Conservation (phyloP, 1,284 basidiomycete species). For the Cutaneotrichosporon cyanovorans region DNA sequence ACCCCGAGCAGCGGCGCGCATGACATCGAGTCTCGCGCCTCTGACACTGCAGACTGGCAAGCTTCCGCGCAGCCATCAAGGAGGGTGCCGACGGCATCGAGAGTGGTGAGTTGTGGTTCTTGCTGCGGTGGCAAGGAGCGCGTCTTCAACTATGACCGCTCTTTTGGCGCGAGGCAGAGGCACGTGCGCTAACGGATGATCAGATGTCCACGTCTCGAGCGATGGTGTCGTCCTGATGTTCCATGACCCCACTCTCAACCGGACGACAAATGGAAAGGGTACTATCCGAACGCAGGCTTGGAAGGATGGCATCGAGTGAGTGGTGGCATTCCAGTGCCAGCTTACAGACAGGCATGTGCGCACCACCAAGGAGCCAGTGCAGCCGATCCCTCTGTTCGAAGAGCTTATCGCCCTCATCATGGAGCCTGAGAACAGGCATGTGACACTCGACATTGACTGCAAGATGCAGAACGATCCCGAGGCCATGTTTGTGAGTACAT, state of each 20-base stretch:
- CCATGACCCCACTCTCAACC: constrained; percentile 68
- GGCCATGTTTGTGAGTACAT: constrained; percentile 59
- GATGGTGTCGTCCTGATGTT: constrained; percentile 94
- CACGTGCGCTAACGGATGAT: neutral
- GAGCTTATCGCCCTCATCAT: constrained; percentile 77
- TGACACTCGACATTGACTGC: constrained; percentile 85
- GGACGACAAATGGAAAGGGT: constrained; percentile 54
- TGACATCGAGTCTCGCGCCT: constrained; percentile 9
- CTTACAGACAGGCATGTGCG: constrained; percentile 53
- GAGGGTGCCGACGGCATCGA: constrained; percentile 93
- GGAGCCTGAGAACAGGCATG: constrained; percentile 55
- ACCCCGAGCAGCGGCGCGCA: neutral
- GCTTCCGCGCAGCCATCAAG: constrained; percentile 83
- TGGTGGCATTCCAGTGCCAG: constrained; percentile 1
- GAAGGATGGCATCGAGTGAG: constrained; percentile 44
- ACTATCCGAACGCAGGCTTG: constrained; percentile 48
- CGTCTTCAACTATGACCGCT: no score
- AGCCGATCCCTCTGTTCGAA: constrained; percentile 78
- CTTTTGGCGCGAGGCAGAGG: neutral
- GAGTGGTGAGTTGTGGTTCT: constrained; percentile 50
- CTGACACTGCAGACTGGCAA: constrained; percentile 57
- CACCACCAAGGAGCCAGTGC: constrained; percentile 75
- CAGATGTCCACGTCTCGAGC: constrained; percentile 91
- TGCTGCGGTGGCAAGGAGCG: neutral
- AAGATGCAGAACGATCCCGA: constrained; percentile 90